Conservation (phyloP, 2,329 filamentous ascomycete genomes). For the Penicillium janthinellum region DNA sequence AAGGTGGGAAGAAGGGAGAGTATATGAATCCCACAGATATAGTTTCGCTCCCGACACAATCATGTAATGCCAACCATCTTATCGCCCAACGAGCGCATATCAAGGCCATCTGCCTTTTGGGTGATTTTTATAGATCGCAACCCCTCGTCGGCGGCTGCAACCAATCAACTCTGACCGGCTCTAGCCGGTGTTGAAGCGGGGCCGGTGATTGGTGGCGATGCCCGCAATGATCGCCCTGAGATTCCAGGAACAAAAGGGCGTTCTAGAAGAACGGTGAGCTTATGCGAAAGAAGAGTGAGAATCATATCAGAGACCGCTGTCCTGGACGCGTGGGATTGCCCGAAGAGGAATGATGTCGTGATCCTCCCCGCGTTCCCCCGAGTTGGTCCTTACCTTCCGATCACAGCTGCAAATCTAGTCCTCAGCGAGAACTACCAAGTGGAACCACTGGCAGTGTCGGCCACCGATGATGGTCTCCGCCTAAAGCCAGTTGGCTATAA, state of each 20-base stretch:
- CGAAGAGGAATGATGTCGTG: slow-evolving; percentile 17
- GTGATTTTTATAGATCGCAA: slow-evolving; percentile 26
- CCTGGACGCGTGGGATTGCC: slow-evolving; percentile 22
- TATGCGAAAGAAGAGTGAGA: neutral
- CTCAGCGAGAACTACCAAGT: no score
- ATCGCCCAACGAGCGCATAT: slow-evolving; percentile 17
- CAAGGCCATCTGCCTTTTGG: neutral
- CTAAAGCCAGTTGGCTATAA: neutral
- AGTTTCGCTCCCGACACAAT: slow-evolving; percentile 3
- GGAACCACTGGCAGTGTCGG: no score
- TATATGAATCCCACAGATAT: slow-evolving; percentile 13
- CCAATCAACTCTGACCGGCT: slow-evolving; percentile 26
- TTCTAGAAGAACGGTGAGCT: slow-evolving; percentile 22
- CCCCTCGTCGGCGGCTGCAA: slow-evolving; percentile 17
- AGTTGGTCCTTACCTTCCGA: neutral
- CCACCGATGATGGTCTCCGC: neutral
- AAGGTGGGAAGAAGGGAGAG: neutral
- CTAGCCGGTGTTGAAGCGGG: slow-evolving; percentile 20
- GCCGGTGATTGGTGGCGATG: slow-evolving; percentile 18
- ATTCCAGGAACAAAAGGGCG: slow-evolving; percentile 20
- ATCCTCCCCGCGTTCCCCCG: slow-evolving; percentile 23
- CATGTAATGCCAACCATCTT: slow-evolving; percentile 22
- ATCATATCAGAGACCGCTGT: neutral
- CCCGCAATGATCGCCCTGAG: slow-evolving; percentile 20
- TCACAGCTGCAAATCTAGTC: neutral